Base-by-base conservation (phyloP, 2,329 filamentous ascomycete genomes). In the Endoconidiophora polonica region DNA sequence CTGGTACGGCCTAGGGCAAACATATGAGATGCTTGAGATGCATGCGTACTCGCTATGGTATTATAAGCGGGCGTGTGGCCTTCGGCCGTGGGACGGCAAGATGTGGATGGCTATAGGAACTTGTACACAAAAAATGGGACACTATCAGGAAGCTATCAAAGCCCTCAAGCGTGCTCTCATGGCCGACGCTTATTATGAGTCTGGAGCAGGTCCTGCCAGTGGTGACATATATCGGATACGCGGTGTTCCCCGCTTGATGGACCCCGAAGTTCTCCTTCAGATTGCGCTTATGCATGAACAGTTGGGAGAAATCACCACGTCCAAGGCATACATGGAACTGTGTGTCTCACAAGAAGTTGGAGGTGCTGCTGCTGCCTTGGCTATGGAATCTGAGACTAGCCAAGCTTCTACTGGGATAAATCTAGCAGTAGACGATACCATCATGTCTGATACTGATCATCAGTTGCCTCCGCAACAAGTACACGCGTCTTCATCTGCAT, bases 81-180 rank as follows among this genome's bases (percentile, higher is more conserved):
- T 98, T 1, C 79, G 88, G n/a, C 87, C 90, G 0, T 95, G 90
- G 72, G 91, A 98, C 58, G 86, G 88, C 0, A 96, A 96, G 65
- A 94, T 98, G 85, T 98, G 91, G 91, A 83, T 91, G 69, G 91
- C 91, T 0, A 87, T 98, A 4, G 91, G 86, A 7, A 84, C 84
- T 33, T 95, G 90, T 61, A 80, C 94, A 55, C 83, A 90, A 54
- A 90, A 88, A 61, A 93, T 95, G 73, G 82, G 81, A 48, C 79
- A 88, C 49, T 72, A 86, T 46, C 74, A 80, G n/a, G 88, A 95
- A 58, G 90, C 86, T 26, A 95, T 98, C 63, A 91, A 94, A 59
- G 86, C 91, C 0, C 78, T 94, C 58, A 98, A 98, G 62, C 82
- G 91, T 37, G 91, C 91, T 0, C 69, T 98, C 5, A 76, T 91